Evolutionary conservation across 2,329 filamentous ascomycete species (phyloP).

Genomic region (Ceratocystis eucalypticola): DNA sequence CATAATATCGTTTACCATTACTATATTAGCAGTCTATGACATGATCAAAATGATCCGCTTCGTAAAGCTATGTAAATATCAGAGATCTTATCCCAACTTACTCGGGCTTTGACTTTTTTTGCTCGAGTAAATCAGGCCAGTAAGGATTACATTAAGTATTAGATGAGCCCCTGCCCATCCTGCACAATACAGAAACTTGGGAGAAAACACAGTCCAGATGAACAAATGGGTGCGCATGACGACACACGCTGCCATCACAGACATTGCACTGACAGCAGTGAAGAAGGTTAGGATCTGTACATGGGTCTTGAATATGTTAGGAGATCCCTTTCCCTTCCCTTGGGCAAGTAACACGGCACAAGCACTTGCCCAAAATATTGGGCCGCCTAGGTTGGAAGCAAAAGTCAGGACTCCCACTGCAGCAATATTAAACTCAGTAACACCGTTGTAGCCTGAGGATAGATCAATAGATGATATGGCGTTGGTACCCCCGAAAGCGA

Average conservation of each 20-base stretch:
- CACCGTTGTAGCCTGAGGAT: slow-evolving; percentile 87
- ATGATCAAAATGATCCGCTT: not conserved
- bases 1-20: not conserved
- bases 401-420: slow-evolving; percentile 76
- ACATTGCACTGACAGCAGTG: slow-evolving; percentile 47
- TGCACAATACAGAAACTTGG: slow-evolving; percentile 86
- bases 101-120: not conserved
- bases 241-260: slow-evolving; percentile 82
- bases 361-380: slow-evolving; percentile 72
- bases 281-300: slow-evolving; percentile 57
- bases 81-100: not conserved
- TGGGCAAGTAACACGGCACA: slow-evolving; percentile 45
- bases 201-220: slow-evolving; percentile 97
- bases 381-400: slow-evolving; percentile 77
- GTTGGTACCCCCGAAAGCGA: slow-evolving; percentile 81
- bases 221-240: slow-evolving; percentile 78
- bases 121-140: slow-evolving; percentile 38
- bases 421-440: slow-evolving; percentile 65
- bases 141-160: slow-evolving; percentile 51
- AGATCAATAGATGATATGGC: slow-evolving; percentile 92
- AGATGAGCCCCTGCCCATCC: slow-evolving; percentile 86
- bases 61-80: not conserved
- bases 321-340: slow-evolving; percentile 21
- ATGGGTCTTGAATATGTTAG: slow-evolving; percentile 34
- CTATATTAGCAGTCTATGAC: not conserved